Evolutionary conservation across 768 basidiomycete genomes (phyloP), one percentile per base, ranked within the genome.

Genomic region (Termitomyces sp.): DNA sequence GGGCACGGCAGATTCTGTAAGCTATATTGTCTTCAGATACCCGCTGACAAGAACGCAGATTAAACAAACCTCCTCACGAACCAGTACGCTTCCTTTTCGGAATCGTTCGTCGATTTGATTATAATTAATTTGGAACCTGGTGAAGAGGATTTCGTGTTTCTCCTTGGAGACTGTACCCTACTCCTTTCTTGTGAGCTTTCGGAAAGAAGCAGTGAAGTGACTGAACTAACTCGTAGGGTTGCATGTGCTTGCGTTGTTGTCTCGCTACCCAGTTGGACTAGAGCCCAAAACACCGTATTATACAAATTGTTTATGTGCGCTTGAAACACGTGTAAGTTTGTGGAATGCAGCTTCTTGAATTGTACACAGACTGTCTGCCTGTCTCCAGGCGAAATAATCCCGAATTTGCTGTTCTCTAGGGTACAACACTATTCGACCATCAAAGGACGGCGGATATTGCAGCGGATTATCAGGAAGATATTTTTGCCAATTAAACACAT

Each of bases 271-370:
- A 91, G 82, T 48, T 89, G 88, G 0, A 98, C 86, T 38, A 99
- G 83, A 0, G 94, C 91, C 97, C 96, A 98, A 70, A 98, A 99
- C 0, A 78, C 79, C 0, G 97, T 98, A 69, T 99, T 99, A 77
- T 98, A 96, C 24, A 99, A 76, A 71, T 99, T 99, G 71, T 99
- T 99, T 71, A 98, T 90, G 71, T 99, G 97, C 0, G 97, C 96
- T 98, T 71, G 55, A 36, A 42, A 66, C 36, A 52, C 15, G 33
- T 50, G 35, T 55, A 38, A 60, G 55, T 39, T 44, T 51, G n/a
- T 5, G 46, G 38, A 46, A 46, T n/a, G 33, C 18, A 44, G n/a
- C 12, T 12, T 54, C 12, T 33, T 13, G 16, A 44, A 8, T 38
- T 24, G 38, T 28, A 22, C 22, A 76, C 93, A 62, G 69, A 96